Conservation (phyloP, 352 stramenopile species). For the Pythium aquatile region DNA sequence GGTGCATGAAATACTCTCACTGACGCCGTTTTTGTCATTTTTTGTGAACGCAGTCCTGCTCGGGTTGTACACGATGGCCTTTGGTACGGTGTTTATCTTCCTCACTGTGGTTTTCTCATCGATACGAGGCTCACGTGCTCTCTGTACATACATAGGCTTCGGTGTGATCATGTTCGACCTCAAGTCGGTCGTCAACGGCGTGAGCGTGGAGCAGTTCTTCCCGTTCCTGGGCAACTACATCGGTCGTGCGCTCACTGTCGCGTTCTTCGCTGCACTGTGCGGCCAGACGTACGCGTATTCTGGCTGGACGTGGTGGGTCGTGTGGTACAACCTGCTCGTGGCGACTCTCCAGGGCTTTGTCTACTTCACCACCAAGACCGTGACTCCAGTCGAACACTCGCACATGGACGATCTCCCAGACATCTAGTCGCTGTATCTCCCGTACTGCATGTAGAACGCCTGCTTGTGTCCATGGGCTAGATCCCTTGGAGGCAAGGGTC, state of each 20-base stretch:
- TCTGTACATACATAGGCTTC: conserved; percentile 33
- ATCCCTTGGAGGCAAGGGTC: background rate
- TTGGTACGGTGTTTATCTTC: conserved; percentile 37
- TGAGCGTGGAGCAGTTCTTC: conserved; percentile 83
- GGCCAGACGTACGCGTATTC: conserved; percentile 62
- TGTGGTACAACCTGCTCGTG: conserved; percentile 77
- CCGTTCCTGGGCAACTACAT: conserved; percentile 89
- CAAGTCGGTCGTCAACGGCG: conserved; percentile 79
- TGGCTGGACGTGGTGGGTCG: conserved; percentile 70
- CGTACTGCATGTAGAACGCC: conserved; percentile 2
- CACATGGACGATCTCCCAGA: conserved; percentile 73
- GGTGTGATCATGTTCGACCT: conserved; percentile 81
- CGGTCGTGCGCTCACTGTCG: conserved; percentile 70
- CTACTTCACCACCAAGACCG: conserved; percentile 81
- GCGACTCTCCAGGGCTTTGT: conserved; percentile 76
- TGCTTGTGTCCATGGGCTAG: background rate
- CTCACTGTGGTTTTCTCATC: background rate
- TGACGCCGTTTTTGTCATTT: conserved; percentile 7
- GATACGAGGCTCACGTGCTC: background rate
- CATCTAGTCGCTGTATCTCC: conserved; percentile 27
- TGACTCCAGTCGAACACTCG: conserved; percentile 43
- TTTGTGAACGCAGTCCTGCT: conserved; percentile 48
- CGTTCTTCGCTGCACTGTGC: conserved; percentile 81
- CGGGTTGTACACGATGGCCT: conserved; percentile 84
- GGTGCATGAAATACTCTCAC: background rate